A percentile compares a stretch with the other conserved stretches of the same genome.
These are phyloP conservation scores for Kwoniella botswanensis DNA, from an alignment of 768 basidiomycete genomes.

Conservation along the genomic window DNA sequence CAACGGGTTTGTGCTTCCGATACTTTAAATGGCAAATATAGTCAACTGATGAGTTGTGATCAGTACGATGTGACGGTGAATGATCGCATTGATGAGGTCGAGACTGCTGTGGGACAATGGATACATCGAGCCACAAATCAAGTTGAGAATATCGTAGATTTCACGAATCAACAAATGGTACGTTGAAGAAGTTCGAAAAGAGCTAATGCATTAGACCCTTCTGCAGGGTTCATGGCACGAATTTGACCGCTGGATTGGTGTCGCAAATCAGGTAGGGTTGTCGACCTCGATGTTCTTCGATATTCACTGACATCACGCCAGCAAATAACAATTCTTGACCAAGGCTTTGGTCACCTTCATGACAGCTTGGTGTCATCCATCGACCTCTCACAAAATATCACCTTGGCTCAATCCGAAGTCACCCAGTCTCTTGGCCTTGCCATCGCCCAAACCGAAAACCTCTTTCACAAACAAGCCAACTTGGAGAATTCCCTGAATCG, in stretches of 20 bases:
- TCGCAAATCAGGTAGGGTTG: neutral
- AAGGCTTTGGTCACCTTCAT: slow-evolving; percentile 4
- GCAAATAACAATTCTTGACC: neutral
- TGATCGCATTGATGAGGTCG: slow-evolving; percentile 1
- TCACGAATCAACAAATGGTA: neutral
- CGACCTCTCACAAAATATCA: slow-evolving; percentile 7
- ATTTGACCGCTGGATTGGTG: neutral
- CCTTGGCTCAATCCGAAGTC: slow-evolving; percentile 2
- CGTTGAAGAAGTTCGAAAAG: neutral
- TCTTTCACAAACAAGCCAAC: neutral
- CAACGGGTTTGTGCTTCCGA: neutral
- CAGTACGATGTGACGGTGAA: slow-evolving; percentile 1
- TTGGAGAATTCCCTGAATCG: slow-evolving; percentile 11
- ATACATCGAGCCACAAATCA: neutral
- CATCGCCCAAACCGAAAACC: neutral
- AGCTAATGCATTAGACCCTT: neutral
- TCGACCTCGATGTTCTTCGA: neutral
- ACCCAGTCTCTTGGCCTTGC: neutral
- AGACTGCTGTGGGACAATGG: neutral
- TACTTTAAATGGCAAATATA: neutral
- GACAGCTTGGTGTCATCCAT: neutral
- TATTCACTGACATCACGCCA: neutral
- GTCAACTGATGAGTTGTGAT: neutral
- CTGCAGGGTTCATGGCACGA: neutral
- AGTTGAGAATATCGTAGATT: neutral